Conservation (phyloP, 805 yeast genomes). For the Suhomyces sp. region DNA sequence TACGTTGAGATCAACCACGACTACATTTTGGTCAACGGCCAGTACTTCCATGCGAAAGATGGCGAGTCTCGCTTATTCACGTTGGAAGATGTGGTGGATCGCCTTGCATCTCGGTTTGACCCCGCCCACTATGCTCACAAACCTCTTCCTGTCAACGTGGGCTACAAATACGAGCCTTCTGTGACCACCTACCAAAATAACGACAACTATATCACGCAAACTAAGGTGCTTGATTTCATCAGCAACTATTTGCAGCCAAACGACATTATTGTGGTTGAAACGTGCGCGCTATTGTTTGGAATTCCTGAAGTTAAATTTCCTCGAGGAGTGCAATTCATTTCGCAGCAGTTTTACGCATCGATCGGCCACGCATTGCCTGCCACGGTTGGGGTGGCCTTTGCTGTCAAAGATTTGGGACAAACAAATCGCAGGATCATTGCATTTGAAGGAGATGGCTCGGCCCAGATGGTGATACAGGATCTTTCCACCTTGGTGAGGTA, state of each 20-base stretch:
- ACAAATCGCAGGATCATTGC: constrained; percentile 57
- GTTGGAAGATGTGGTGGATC: constrained; percentile 30
- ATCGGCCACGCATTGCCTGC: constrained; percentile 90
- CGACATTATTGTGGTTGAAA: constrained; percentile 76
- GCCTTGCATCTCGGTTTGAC: constrained; percentile 23
- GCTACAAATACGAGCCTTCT: constrained; percentile 13
- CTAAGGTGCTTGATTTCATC: constrained; percentile 33
- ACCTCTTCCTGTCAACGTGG: constrained; percentile 13
- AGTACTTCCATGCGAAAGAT: constrained; percentile 17
- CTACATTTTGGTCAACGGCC: constrained; percentile 35
- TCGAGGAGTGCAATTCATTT: constrained; percentile 45
- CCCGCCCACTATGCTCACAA: neutral
- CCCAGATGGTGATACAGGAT: constrained; percentile 93
- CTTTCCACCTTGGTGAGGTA: constrained; percentile 60
- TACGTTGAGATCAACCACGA: constrained; percentile 43
- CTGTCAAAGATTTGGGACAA: constrained; percentile 52
- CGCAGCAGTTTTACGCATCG: constrained; percentile 77
- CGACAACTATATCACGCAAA: constrained; percentile 23
- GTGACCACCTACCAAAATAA: constrained; percentile 3
- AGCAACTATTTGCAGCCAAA: constrained; percentile 47
- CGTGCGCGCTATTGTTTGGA: constrained; percentile 81
- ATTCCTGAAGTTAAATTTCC: constrained; percentile 67
- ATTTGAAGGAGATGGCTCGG: constrained; percentile 90
- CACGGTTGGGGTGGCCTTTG: constrained; percentile 77
- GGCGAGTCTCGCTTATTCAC: constrained; percentile 20